Percentiles rank a stretch among this genome's conserved stretches.
Evolutionary conservation across 805 yeast species (phyloP).

Genomic region (Candida odintsovae): DNA sequence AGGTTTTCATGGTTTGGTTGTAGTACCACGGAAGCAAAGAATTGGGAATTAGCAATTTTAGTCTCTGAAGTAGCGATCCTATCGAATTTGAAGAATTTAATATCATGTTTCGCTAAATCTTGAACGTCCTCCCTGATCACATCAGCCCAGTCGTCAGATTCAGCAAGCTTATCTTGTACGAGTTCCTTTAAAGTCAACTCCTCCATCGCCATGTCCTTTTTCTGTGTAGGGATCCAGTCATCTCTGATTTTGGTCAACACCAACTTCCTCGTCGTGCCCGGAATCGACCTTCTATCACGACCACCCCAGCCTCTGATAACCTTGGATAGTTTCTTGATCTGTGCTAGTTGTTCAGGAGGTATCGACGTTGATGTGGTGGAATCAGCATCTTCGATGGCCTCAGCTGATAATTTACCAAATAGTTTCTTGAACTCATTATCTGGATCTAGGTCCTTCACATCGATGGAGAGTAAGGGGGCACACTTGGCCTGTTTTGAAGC

Average conservation of each 20-base stretch:
- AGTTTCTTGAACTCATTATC: conserved; percentile 66
- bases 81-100: conserved; percentile 52
- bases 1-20: conserved; percentile 79
- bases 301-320: conserved; percentile 85
- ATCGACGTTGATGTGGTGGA: conserved; percentile 65
- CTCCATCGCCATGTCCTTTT: conserved; percentile 57
- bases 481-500: conserved; percentile 35
- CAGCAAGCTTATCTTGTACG: conserved; percentile 27
- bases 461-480: conserved; percentile 37
- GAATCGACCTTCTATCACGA: conserved; percentile 62
- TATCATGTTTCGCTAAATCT: conserved; percentile 36
- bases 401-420: conserved; percentile 66
- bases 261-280: conserved; percentile 67
- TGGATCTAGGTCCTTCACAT: conserved; percentile 57
- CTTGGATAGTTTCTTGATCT: conserved; percentile 44
- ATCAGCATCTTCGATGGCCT: conserved; percentile 69
- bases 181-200: conserved; percentile 39
- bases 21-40: conserved; percentile 59
- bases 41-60: conserved; percentile 34
- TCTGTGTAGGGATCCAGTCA: conserved; percentile 71
- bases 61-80: conserved; percentile 29
- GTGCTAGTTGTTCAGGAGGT: conserved; percentile 62
- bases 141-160: conserved; percentile 43
- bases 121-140: conserved; percentile 36
- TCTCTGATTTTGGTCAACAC: conserved; percentile 67